Evolutionary conservation across 768 basidiomycete genomes (phyloP).

Genomic region (Macrolepiota fuliginosa): DNA sequence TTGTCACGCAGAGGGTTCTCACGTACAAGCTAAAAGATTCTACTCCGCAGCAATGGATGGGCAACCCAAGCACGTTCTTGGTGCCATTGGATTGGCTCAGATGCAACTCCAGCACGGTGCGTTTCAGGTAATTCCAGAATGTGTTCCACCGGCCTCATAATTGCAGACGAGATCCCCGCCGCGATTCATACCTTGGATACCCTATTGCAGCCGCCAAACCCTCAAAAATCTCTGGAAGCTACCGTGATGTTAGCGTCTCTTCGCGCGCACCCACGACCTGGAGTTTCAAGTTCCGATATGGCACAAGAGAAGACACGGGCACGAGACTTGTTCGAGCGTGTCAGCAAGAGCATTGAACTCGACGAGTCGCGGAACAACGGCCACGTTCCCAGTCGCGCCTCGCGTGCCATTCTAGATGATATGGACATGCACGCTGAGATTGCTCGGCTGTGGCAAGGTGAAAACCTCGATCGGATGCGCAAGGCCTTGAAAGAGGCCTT

Average conservation of each 20-base stretch:
- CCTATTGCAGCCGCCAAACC: slow-evolving; percentile 63
- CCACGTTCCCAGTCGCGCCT: slow-evolving; percentile 32
- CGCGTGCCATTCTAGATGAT: slow-evolving; percentile 68
- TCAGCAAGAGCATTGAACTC: slow-evolving; percentile 60
- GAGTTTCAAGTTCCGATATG: slow-evolving; percentile 71
- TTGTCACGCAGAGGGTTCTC: slow-evolving; percentile 66
- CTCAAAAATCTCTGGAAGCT: slow-evolving; percentile 75
- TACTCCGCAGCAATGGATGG: slow-evolving; percentile 67
- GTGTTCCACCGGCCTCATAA: background rate
- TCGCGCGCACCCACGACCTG: slow-evolving; percentile 78
- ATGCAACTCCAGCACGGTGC: slow-evolving; percentile 82
- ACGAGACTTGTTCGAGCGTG: slow-evolving; percentile 78
- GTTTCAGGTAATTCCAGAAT: slow-evolving; percentile 8
- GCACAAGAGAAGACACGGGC: slow-evolving; percentile 70
- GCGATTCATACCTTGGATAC: slow-evolving; percentile 86
- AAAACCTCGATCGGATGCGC: slow-evolving; percentile 69
- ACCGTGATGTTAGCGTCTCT: slow-evolving; percentile 88
- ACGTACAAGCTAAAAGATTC: slow-evolving; percentile 65
- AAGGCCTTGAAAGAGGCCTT: slow-evolving; percentile 75
- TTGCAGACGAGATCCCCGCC: slow-evolving; percentile 72
- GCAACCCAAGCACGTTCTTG: slow-evolving; percentile 71
- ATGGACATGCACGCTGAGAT: slow-evolving; percentile 90
- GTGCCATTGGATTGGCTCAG: slow-evolving; percentile 83
- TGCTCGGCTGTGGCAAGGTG: slow-evolving; percentile 84
- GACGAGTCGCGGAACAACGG: slow-evolving; percentile 55